These are phyloP conservation scores for Fusarium ramigenum DNA, from an alignment of 2,329 filamentous ascomycete species.

Conservation along the genomic window DNA sequence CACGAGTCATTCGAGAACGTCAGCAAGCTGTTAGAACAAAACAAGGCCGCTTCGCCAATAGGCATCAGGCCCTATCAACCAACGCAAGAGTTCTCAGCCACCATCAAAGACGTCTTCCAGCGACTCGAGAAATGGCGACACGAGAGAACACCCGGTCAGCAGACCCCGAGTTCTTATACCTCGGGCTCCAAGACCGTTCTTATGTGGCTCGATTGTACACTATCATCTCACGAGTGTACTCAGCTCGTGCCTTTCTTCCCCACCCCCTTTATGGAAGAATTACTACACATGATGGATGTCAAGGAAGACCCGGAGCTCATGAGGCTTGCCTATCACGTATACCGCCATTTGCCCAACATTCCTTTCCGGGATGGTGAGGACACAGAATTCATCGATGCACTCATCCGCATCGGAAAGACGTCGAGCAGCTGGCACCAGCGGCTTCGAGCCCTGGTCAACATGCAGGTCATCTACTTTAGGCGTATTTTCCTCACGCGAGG, in stretches of 20 bases:
- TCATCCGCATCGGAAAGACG: constrained; percentile 87
- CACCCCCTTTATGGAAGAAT: constrained; percentile 85
- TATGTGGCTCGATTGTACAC: constrained; percentile 90
- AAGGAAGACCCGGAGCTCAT: constrained; percentile 98
- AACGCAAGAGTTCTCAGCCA: constrained; percentile 75
- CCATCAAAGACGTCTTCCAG: constrained; percentile 78
- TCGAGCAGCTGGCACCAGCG: constrained; percentile 95
- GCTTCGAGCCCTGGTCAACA: constrained; percentile 93
- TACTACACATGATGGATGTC: constrained; percentile 99
- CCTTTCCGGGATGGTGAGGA: constrained; percentile 90
- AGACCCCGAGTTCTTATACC: constrained; percentile 93
- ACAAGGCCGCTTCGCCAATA: constrained; percentile 82
- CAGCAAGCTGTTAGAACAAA: constrained; percentile 75
- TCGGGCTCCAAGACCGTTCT: constrained; percentile 96
- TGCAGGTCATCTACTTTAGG: constrained; percentile 98
- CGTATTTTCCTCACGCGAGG: constrained; percentile 86
- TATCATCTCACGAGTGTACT: constrained; percentile 92
- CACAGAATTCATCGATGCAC: constrained; percentile 80
- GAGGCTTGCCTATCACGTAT: constrained; percentile 93
- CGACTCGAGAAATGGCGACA: constrained; percentile 88
- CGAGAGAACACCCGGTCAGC: constrained; percentile 84
- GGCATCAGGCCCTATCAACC: constrained; percentile 87
- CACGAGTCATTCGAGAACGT: constrained; percentile 93
- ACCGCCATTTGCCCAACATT: constrained; percentile 94
- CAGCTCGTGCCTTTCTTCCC: constrained; percentile 93